These are phyloP conservation scores for Claviceps lovelessii DNA, from an alignment of 2,329 filamentous ascomycete genomes.

Conservation along the genomic window DNA sequence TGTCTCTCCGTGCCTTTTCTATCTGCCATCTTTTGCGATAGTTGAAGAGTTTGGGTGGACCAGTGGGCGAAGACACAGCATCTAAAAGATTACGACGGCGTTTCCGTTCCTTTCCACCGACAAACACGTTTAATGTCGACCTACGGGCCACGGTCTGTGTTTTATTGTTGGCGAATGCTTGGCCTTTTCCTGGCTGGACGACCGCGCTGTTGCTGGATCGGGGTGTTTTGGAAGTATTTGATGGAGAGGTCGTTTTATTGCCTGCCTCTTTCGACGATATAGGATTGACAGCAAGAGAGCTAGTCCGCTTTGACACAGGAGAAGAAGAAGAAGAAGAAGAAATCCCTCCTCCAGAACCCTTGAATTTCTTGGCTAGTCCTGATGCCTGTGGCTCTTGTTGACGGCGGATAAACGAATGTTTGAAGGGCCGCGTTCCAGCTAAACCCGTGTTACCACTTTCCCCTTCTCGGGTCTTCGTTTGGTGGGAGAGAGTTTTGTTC, in stretches of 20 bases:
- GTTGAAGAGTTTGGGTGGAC: slow-evolving; percentile 26
- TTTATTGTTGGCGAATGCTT: not conserved
- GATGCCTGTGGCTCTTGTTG: not conserved
- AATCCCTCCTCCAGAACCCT: not conserved
- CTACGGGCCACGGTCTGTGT: not conserved
- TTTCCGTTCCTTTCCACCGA: slow-evolving; percentile 26
- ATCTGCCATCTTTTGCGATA: slow-evolving; percentile 3
- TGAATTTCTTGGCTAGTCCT: not conserved
- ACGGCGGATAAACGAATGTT: not conserved
- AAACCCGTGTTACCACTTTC: not conserved
- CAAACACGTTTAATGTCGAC: slow-evolving; percentile 28
- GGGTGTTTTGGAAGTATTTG: not conserved
- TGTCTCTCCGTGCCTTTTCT: slow-evolving; percentile 6
- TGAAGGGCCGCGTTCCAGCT: not conserved
- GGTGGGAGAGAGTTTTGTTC: not conserved
- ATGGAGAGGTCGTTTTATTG: not conserved
- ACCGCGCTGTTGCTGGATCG: not conserved
- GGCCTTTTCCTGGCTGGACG: not conserved
- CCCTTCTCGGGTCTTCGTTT: not conserved
- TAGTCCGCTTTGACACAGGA: not conserved
- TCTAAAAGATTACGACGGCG: slow-evolving; percentile 22
- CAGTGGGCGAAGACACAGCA: slow-evolving; percentile 26
- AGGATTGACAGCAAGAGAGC: not conserved
- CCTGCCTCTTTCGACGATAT: not conserved
- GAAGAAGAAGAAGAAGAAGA: not conserved